Conservation (phyloP, 2,329 filamentous ascomycete genomes). For the Calonectria pseudoturangicola region DNA sequence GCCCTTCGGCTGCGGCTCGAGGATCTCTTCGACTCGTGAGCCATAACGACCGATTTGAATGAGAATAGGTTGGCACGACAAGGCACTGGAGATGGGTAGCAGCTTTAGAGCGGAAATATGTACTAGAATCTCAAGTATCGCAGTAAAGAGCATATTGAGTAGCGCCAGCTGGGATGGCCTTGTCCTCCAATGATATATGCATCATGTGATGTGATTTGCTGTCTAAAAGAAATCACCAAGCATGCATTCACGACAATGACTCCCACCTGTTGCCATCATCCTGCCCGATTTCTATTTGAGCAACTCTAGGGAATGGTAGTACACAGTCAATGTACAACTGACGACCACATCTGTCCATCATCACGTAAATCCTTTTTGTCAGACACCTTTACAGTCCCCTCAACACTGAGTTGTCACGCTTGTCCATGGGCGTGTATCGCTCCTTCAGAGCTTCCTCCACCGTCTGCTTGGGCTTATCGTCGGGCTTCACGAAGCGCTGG, state of each 20-base stretch:
- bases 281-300: constrained; percentile 52
- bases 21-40: constrained; percentile 1
- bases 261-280: constrained; percentile 39
- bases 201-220: constrained; percentile 24
- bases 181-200: constrained; percentile 15
- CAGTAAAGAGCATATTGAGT: constrained; percentile 6
- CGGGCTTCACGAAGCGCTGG: constrained; percentile 70
- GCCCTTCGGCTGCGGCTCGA: neutral
- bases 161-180: constrained; percentile 2
- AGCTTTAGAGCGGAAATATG: constrained; percentile 3
- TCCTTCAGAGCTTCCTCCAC: constrained; percentile 73
- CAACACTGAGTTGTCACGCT: constrained; percentile 67
- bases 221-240: constrained; percentile 13
- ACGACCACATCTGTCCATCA: constrained; percentile 44
- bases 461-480: constrained; percentile 65
- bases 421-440: constrained; percentile 70
- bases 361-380: constrained; percentile 35
- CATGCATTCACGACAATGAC: constrained; percentile 36
- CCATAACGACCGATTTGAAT: neutral
- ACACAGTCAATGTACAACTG: constrained; percentile 56
- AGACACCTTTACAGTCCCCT: constrained; percentile 60
- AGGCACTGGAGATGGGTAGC: neutral
- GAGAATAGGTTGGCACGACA: neutral
- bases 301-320: constrained; percentile 55
- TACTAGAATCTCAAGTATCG: constrained; percentile 24